Conservation (phyloP, 495 filamentous ascomycete genomes). For the Neurospora sublineolata region DNA sequence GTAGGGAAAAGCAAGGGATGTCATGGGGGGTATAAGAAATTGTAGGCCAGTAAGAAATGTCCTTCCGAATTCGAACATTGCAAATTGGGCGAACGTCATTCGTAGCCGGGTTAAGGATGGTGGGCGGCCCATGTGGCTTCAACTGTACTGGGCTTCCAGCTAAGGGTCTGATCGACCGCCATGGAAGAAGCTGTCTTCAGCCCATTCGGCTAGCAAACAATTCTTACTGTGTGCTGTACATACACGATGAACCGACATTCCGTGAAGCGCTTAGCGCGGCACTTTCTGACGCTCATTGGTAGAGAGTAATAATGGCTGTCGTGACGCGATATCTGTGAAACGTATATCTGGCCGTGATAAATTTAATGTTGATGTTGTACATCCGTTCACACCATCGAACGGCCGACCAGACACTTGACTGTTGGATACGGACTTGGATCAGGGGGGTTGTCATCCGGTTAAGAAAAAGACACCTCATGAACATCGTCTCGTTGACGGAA, state of each 20-base stretch:
- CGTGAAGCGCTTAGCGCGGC: neutral
- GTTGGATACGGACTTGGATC: neutral
- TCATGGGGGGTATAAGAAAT: neutral
- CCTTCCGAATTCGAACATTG: neutral
- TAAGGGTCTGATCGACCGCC: neutral
- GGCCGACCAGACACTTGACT: neutral
- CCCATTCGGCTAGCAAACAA: neutral
- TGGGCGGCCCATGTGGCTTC: neutral
- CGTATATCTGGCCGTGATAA: neutral
- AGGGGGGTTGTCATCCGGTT: neutral
- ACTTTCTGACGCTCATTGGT: neutral
- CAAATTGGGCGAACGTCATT: neutral
- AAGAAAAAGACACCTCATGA: neutral
- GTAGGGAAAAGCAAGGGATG: neutral
- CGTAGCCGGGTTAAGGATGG: neutral
- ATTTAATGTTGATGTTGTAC: neutral
- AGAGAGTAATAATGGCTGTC: neutral
- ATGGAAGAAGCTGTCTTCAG: neutral
- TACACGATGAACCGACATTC: neutral
- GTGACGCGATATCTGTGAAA: neutral
- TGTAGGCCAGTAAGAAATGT: neutral
- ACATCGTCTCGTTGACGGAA: neutral
- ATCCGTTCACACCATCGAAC: neutral
- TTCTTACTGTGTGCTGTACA: neutral
- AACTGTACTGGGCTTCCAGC: neutral